Percentiles rank a stretch among this genome's conserved stretches.
phyloP scores from a whole-genome alignment of 345 rosid genomes.

The Arabis hirsuta region DNA sequence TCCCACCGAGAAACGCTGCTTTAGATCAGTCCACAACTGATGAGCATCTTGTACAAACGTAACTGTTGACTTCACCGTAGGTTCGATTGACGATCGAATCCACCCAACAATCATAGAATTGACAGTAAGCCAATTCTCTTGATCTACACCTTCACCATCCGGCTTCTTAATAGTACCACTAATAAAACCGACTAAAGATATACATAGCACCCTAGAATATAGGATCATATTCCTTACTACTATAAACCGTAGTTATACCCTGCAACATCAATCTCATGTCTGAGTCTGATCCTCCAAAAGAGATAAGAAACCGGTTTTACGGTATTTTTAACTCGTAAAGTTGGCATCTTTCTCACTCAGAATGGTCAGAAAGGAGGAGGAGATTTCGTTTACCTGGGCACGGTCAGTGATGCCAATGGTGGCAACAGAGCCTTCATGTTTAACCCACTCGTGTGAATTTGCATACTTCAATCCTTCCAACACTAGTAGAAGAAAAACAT shows the following conservation, averaged over 20 bases:
- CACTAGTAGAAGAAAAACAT: conserved; percentile 46
- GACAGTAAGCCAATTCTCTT: too few species aligned
- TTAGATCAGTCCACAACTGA: too few species aligned
- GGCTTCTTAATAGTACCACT: too few species aligned
- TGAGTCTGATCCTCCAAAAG: neutral
- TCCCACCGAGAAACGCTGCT: too few species aligned
- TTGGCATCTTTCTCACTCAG: neutral
- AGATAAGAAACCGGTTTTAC: neutral
- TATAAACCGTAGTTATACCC: conserved; percentile 15
- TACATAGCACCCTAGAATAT: too few species aligned
- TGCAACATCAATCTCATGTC: conserved; percentile 39
- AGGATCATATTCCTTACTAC: too few species aligned
- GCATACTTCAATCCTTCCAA: conserved; percentile 92
- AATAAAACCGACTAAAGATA: too few species aligned
- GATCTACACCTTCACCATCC: too few species aligned
- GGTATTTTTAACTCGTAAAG: conserved; percentile 4
- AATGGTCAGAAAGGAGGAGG: neutral
- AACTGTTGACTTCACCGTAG: too few species aligned
- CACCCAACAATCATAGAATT: too few species aligned
- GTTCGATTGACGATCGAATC: too few species aligned
- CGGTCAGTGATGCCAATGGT: conserved; percentile 90
- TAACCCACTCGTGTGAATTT: conserved; percentile 89
- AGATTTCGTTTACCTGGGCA: conserved; percentile 66
- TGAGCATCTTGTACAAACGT: too few species aligned
- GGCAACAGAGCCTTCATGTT: conserved; percentile 86